Percentiles rank a stretch among this genome's conserved stretches.
These are phyloP conservation scores for Colletotrichum acutatum DNA, from an alignment of 2,329 filamentous ascomycete species.

Conservation along the genomic window DNA sequence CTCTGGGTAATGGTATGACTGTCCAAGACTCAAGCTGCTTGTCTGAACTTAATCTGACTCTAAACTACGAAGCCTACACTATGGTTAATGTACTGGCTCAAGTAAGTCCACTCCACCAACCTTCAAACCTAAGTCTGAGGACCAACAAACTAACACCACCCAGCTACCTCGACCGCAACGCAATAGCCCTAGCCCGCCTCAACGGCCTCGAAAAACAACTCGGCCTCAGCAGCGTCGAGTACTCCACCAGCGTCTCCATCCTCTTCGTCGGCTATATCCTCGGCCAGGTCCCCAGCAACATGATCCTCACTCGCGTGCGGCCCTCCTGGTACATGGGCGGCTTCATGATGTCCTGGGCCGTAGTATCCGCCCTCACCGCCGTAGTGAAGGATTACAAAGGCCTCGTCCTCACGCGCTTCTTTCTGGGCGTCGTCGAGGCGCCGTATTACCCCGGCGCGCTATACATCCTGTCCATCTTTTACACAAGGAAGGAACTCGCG, in stretches of 20 bases:
- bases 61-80: slow-evolving; percentile 43
- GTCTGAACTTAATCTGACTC: neutral
- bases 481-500: slow-evolving; percentile 60
- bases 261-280: slow-evolving; percentile 50
- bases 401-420: slow-evolving; percentile 52
- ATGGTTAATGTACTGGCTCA: slow-evolving; percentile 47
- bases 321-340: slow-evolving; percentile 61
- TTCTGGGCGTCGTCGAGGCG: slow-evolving; percentile 52
- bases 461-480: slow-evolving; percentile 62
- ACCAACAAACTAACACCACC: neutral
- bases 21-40: fast-evolving
- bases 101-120: slow-evolving; percentile 2
- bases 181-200: slow-evolving; percentile 41
- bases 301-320: slow-evolving; percentile 54
- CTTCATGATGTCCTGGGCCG: slow-evolving; percentile 54
- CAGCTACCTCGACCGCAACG: slow-evolving; percentile 40
- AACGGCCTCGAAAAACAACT: slow-evolving; percentile 42
- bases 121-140: neutral
- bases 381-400: slow-evolving; percentile 53
- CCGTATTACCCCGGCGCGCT: slow-evolving; percentile 49
- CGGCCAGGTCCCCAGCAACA: slow-evolving; percentile 50
- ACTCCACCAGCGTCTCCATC: slow-evolving; percentile 51
- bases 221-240: slow-evolving; percentile 39
- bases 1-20: slow-evolving; percentile 48
- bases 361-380: slow-evolving; percentile 53